Percentiles rank a stretch among this genome's conserved stretches.
These are phyloP conservation scores for Thalassiosira profunda DNA, from an alignment of 108 stramenopile genomes.

Conservation along the genomic window DNA sequence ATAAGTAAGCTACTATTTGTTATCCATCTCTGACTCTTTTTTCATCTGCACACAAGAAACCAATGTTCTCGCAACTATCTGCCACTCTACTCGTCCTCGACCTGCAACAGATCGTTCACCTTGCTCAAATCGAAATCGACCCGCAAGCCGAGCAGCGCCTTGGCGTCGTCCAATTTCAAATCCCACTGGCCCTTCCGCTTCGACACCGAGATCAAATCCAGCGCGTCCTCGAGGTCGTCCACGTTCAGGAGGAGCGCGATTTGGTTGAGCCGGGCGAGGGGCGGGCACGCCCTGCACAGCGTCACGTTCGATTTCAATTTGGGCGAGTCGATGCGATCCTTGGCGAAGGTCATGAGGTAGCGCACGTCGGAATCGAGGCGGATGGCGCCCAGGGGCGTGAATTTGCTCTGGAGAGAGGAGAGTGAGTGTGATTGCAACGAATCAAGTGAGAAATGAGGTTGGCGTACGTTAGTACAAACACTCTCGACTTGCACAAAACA, in stretches of 20 bases:
- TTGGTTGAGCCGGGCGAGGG: constrained; percentile 79
- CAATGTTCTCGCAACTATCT: too few species aligned
- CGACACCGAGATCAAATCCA: constrained; percentile 80
- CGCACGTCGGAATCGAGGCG: constrained; percentile 87
- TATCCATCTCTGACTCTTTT: too few species aligned
- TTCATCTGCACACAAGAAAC: too few species aligned
- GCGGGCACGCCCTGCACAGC: constrained; percentile 65
- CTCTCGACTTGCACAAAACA: too few species aligned
- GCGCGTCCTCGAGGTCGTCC: constrained; percentile 86
- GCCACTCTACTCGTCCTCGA: constrained; percentile 31
- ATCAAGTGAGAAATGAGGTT: too few species aligned
- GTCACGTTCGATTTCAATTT: constrained; percentile 69
- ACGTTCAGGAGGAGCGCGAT: constrained; percentile 81
- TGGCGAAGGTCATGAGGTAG: constrained; percentile 73
- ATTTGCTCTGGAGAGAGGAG: constrained; percentile 48
- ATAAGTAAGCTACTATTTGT: too few species aligned
- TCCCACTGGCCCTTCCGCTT: constrained; percentile 89
- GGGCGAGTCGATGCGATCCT: constrained; percentile 64
- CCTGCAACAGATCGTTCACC: constrained; percentile 70
- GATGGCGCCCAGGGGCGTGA: constrained; percentile 82
- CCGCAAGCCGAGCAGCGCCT: constrained; percentile 64
- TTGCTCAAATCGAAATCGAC: constrained; percentile 79
- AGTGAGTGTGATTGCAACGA: too few species aligned
- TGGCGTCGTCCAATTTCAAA: constrained; percentile 82
- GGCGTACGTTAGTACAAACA: too few species aligned